Conservation (phyloP, 352 stramenopile species). For the Phytophthora constricta region DNA sequence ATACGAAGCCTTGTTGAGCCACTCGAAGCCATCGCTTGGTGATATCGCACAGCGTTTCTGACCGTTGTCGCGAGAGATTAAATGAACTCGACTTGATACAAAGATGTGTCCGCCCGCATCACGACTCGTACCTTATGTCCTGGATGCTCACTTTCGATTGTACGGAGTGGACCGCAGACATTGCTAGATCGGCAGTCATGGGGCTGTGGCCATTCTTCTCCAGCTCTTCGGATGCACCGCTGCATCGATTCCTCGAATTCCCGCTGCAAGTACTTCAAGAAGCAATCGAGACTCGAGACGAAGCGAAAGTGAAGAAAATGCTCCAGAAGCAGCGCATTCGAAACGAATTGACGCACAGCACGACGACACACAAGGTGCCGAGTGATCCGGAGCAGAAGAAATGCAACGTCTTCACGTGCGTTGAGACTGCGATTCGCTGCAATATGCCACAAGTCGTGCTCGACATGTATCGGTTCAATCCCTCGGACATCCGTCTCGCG, state of each 20-base stretch:
- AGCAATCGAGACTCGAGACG: slow-evolving; percentile 20
- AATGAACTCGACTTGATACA: background rate
- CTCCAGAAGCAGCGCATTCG: slow-evolving; percentile 21
- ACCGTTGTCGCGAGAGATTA: background rate
- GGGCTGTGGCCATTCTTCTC: slow-evolving; percentile 23
- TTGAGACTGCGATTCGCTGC: slow-evolving; percentile 21
- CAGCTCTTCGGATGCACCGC: background rate
- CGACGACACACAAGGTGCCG: slow-evolving; percentile 22
- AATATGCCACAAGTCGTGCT: slow-evolving; percentile 15
- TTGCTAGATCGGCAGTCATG: background rate
- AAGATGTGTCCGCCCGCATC: slow-evolving; percentile 18
- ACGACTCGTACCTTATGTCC: background rate
- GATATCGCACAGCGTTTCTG: background rate
- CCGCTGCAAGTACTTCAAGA: slow-evolving; percentile 24
- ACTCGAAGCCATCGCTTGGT: background rate
- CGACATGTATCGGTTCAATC: slow-evolving; percentile 25
- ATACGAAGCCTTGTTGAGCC: background rate
- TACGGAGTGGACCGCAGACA: background rate
- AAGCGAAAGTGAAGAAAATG: slow-evolving; percentile 17
- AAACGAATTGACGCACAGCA: slow-evolving; percentile 18
- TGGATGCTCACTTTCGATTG: slow-evolving; percentile 15
- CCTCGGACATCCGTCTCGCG: slow-evolving; percentile 12
- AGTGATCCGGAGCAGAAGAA: slow-evolving; percentile 26
- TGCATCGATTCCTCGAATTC: slow-evolving; percentile 11
- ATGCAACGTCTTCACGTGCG: slow-evolving; percentile 35